Evolutionary conservation across 805 yeast species (phyloP).

Genomic region (Candida piceae): DNA sequence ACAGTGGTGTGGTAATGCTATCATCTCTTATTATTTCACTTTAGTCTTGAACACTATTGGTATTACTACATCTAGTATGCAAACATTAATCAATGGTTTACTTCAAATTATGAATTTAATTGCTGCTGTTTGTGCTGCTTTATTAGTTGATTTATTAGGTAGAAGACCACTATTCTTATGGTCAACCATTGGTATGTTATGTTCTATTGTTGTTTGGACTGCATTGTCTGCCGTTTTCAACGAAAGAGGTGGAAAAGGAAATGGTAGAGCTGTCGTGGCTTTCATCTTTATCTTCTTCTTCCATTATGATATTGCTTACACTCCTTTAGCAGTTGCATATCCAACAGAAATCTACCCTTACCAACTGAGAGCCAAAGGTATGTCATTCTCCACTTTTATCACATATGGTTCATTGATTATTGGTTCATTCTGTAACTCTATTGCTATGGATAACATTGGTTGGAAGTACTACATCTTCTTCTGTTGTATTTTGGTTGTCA

Average conservation of each 20-base stretch:
- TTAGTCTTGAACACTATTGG: slow-evolving; percentile 50
- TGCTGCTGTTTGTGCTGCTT: slow-evolving; percentile 27
- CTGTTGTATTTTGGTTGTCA: slow-evolving; percentile 28
- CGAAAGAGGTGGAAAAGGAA: slow-evolving; percentile 12
- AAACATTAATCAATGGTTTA: slow-evolving; percentile 47
- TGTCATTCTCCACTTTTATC: slow-evolving; percentile 34
- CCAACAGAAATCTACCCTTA: slow-evolving; percentile 48
- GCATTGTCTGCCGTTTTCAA: slow-evolving; percentile 37
- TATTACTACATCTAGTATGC: slow-evolving; percentile 40
- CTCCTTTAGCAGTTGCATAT: slow-evolving; percentile 44
- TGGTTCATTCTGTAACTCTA: slow-evolving; percentile 27
- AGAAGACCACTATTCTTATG: slow-evolving; percentile 35
- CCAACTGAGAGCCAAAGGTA: slow-evolving; percentile 56
- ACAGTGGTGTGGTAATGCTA: slow-evolving; percentile 43
- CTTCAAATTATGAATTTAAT: slow-evolving; percentile 43
- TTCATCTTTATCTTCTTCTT: slow-evolving; percentile 28
- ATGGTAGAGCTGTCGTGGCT: slow-evolving; percentile 20
- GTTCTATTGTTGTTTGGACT: slow-evolving; percentile 41
- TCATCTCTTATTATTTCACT: slow-evolving; percentile 41
- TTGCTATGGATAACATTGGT: slow-evolving; percentile 35
- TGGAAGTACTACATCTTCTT: slow-evolving; percentile 35
- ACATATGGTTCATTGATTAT: slow-evolving; percentile 15
- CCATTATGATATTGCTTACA: slow-evolving; percentile 39
- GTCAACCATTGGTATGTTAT: slow-evolving; percentile 34
- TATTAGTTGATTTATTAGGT: slow-evolving; percentile 28